Evolutionary conservation across 441 rosid genomes (phyloP), one percentile per base, ranked within the genome.

Genomic region (Theobroma grandiflorum): DNA sequence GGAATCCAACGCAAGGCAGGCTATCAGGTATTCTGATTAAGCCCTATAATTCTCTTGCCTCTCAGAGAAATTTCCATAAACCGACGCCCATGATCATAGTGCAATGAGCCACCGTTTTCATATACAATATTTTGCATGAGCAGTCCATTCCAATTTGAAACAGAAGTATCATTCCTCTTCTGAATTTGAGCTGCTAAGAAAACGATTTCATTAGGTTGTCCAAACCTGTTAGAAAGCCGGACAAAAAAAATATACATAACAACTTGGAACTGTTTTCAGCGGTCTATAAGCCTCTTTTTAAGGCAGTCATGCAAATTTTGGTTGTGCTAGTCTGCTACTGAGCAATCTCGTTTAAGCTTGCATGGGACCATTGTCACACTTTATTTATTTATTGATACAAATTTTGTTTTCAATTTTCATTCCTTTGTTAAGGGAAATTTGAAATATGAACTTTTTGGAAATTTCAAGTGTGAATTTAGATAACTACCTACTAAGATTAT

Each of bases 231-330:
- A 57, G 33, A 50, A 72, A 31, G 5, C 9, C n/a, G 10, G 6
- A 14, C n/a, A n/a, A 35, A 0, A 53, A 37, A 18, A 8, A 11
- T n/a, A 9, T 37, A n/a, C 50, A 22, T 6, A 67, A 38, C n/a
- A 35, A 4, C 6, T 53, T 53, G 8, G 45, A n/a, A 38, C 5
- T 35, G 6, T 18, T 33, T 53, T 2, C 2, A 9, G 76, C 55
- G 66, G 66, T 74, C 77, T 66, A 22, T 73, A 55, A 38, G 77
- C 53, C 66, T 74, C 77, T 12, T 74, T 74, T 74, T 74, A 74
- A 20, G 65, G 65, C 38, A 57, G 66, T 22, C 77, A 73, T 74
- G 65, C 64, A 73, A 55, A 55, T 8, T n/a, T 55, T n/a, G 63
- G 33, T 35, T 47, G 11, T 72, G 6, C 42, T 38, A 71, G 43